A percentile compares a stretch with the other conserved stretches of the same genome.
These are phyloP conservation scores for Sindora glabra DNA, from an alignment of 306 rosid genomes.

Conservation along the genomic window DNA sequence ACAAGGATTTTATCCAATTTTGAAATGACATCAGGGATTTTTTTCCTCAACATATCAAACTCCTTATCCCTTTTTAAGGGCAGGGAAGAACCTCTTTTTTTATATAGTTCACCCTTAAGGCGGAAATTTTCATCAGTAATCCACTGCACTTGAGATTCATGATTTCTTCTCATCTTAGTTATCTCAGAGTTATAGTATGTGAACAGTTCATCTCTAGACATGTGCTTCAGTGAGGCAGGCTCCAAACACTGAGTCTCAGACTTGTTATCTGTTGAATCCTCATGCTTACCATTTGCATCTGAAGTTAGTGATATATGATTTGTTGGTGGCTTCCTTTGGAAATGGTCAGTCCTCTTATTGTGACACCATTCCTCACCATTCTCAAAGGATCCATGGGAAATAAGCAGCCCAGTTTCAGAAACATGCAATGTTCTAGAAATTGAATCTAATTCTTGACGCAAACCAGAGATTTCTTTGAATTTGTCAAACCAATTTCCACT, in stretches of 20 bases:
- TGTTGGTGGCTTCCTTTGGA: constrained; percentile 33
- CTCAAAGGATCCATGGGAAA: constrained; percentile 68
- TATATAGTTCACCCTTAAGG: constrained; percentile 49
- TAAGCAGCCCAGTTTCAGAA: constrained; percentile 50
- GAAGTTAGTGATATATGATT: constrained; percentile 22
- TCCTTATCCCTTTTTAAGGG: constrained; percentile 68
- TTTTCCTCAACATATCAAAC: constrained; percentile 58
- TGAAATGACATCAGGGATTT: constrained; percentile 45
- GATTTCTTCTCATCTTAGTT: constrained; percentile 70
- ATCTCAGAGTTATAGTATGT: constrained; percentile 38
- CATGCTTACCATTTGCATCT: constrained; percentile 69
- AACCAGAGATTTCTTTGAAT: constrained; percentile 46
- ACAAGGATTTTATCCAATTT: constrained; percentile 63
- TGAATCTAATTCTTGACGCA: constrained; percentile 59
- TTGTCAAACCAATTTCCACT: constrained; percentile 36
- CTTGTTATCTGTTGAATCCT: constrained; percentile 26
- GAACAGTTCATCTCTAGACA: constrained; percentile 46
- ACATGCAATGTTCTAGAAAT: constrained; percentile 42
- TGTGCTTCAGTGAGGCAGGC: constrained; percentile 32
- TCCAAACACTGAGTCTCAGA: constrained; percentile 44
- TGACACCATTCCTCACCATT: constrained; percentile 40
- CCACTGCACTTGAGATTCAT: constrained; percentile 63
- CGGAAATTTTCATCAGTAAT: constrained; percentile 52
- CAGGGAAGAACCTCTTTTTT: constrained; percentile 39
- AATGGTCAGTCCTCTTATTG: constrained; percentile 39